Percentiles rank a stretch among this genome's conserved stretches.
Evolutionary conservation across 2,329 filamentous ascomycete species (phyloP).

Genomic region (Ophiostoma piceae): DNA sequence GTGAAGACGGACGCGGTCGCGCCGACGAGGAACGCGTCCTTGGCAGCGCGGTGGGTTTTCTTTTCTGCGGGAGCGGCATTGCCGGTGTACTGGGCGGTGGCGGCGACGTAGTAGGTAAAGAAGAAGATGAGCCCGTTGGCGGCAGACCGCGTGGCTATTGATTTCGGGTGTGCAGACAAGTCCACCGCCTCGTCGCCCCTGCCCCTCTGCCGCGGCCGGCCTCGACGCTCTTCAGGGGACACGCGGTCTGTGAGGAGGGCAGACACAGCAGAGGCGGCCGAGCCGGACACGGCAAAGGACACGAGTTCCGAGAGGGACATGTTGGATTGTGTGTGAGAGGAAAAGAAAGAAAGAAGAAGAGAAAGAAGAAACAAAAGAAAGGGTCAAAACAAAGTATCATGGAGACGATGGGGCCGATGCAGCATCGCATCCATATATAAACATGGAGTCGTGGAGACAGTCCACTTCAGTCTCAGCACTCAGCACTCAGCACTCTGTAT

Average conservation of each 20-base stretch:
- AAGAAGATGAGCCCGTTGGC: constrained; percentile 83
- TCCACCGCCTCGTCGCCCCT: neutral
- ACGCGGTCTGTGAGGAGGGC: constrained; percentile 71
- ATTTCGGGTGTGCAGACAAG: too few relatives aligned
- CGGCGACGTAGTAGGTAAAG: constrained; percentile 60
- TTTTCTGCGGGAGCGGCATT: neutral
- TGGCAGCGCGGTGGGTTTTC: constrained; percentile 4
- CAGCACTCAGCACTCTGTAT: neutral
- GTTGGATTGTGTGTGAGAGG: neutral
- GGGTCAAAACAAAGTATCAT: neutral
- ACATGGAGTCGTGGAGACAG: constrained; percentile 4
- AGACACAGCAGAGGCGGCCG: constrained; percentile 70
- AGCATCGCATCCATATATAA: constrained; percentile 13
- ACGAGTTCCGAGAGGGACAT: constrained; percentile 57
- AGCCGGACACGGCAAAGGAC: constrained; percentile 76
- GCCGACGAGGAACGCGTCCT: constrained; percentile 32
- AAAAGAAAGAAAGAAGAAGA: neutral
- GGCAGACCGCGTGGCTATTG: constrained; percentile 24
- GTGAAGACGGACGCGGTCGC: constrained; percentile 46
- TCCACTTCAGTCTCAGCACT: neutral
- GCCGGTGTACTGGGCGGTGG: constrained; percentile 31
- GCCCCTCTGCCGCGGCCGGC: neutral
- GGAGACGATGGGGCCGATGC: neutral
- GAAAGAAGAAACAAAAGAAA: neutral
- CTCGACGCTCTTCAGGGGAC: neutral